Evolutionary conservation across 2,329 filamentous ascomycete genomes (phyloP).

Genomic region (Tolypocladium album): DNA sequence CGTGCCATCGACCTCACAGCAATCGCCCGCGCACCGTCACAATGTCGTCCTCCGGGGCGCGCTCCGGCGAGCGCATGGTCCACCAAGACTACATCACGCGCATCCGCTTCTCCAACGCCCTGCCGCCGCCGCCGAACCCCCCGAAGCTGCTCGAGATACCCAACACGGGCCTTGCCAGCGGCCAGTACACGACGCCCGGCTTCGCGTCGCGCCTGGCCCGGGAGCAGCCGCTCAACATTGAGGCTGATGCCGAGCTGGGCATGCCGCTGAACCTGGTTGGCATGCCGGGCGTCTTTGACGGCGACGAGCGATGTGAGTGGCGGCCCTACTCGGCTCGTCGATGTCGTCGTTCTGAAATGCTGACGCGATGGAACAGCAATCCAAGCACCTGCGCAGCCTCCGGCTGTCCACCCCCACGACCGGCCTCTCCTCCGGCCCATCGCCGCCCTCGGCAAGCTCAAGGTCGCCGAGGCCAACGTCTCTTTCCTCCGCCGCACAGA

Average conservation of each 20-base stretch:
- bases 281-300: slow-evolving; percentile 89
- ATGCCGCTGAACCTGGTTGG: slow-evolving; percentile 96
- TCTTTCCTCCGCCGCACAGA: slow-evolving; percentile 94
- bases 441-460: slow-evolving; percentile 74
- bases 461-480: slow-evolving; percentile 64
- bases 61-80: slow-evolving; percentile 46
- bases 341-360: neutral
- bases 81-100: slow-evolving; percentile 97
- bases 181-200: slow-evolving; percentile 80
- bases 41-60: slow-evolving; percentile 24
- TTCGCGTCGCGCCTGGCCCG: slow-evolving; percentile 84
- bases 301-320: slow-evolving; percentile 75
- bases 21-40: neutral
- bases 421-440: slow-evolving; percentile 73
- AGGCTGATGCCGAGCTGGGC: slow-evolving; percentile 92
- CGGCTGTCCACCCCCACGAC: slow-evolving; percentile 72
- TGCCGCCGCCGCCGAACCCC: slow-evolving; percentile 86
- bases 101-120: slow-evolving; percentile 88
- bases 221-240: slow-evolving; percentile 90
- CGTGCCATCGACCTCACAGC: neutral
- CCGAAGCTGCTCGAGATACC: slow-evolving; percentile 97
- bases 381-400: slow-evolving; percentile 62
- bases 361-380: slow-evolving; percentile 47
- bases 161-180: slow-evolving; percentile 76
- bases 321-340: neutral